Evolutionary conservation across 140 eudicot species (phyloP).

Genomic region (Flaveria floridana): DNA sequence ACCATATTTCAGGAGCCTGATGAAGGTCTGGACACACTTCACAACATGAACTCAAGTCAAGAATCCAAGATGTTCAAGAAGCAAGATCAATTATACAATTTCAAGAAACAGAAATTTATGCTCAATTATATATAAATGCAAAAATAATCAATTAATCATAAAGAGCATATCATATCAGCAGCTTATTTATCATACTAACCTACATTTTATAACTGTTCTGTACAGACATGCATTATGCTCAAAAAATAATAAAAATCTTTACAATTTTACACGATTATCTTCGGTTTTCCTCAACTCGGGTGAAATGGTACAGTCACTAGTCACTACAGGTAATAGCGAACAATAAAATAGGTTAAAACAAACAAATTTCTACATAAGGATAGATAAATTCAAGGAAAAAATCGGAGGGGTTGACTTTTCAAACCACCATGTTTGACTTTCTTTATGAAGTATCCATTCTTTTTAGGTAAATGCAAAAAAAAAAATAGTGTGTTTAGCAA

Average conservation of each 20-base stretch:
- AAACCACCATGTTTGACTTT: slow-evolving; percentile 1
- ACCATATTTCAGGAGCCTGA: neutral
- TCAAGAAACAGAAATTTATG: neutral
- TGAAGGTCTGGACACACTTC: neutral
- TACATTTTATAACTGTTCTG: slow-evolving; percentile 21
- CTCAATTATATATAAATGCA: neutral
- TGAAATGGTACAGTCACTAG: slow-evolving; percentile 26
- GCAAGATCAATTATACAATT: neutral
- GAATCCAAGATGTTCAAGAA: slow-evolving; percentile 16
- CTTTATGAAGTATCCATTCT: neutral
- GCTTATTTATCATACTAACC: slow-evolving; percentile 18
- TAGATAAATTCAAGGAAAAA: neutral
- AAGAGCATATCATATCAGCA: slow-evolving; percentile 17
- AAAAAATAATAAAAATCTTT: neutral
- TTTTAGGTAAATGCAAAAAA: neutral
- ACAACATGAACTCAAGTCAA: neutral
- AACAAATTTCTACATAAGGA: neutral
- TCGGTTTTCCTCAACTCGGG: slow-evolving; percentile 14
- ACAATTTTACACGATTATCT: slow-evolving; percentile 17
- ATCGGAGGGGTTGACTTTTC: neutral
- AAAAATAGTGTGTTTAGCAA: neutral
- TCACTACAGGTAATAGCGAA: slow-evolving; percentile 37
- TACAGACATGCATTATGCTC: slow-evolving; percentile 20
- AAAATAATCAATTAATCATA: neutral
- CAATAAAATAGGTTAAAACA: slow-evolving; percentile 11